Evolutionary conservation across 2,329 filamentous ascomycete genomes (phyloP), one percentile per base, ranked within the genome.

Genomic region (Trichophyton rubrum): DNA sequence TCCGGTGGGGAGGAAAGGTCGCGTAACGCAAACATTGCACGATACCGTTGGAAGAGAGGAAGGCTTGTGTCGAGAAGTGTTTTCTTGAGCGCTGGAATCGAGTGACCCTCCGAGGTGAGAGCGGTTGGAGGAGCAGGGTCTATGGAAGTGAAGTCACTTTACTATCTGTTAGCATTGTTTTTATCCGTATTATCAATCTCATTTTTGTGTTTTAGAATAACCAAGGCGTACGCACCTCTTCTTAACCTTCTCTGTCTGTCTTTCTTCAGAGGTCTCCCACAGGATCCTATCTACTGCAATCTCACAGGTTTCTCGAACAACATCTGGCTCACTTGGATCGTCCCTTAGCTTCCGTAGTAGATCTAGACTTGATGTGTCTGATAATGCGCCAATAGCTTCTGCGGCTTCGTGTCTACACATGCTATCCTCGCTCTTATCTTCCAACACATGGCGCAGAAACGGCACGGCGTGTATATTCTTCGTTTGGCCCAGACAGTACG

Each of bases 361-460:
- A 1, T 84, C 83, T 70, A 99, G 72, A 69, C 89, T 91, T 3
- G 81, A 81, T 33, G 79, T 76, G 70, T 92, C 85, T 3, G 89
- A 90, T 63, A 99, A 78, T 9, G 93, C 93, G 11, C 90, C 93
- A 13, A 99, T 80, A 2, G 93, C 93, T 78, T 99, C 93, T 2
- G 92, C 93, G 15, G 93, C 92, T 78, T 99, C 93, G 69, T 99
- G 93, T 67, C 93, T 82, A 74, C 90, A 95, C 91, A 99, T 99
- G 41, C 88, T 76, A 77, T 97, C 91, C 74, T 97, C 90, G n/a
- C 83, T 71, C 64, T 85, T 77, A 73, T 97, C 83, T 66, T 87
- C 82, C 61, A 97, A 79, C 13, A 95, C 89, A 11, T 79, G 75
- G 61, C 85, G 82, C 66, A 99, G 79, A 64, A 85, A 86, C 8